Base-by-base conservation (phyloP, 2,329 filamentous ascomycete species). In the Ceratocystiopsis sp. region DNA sequence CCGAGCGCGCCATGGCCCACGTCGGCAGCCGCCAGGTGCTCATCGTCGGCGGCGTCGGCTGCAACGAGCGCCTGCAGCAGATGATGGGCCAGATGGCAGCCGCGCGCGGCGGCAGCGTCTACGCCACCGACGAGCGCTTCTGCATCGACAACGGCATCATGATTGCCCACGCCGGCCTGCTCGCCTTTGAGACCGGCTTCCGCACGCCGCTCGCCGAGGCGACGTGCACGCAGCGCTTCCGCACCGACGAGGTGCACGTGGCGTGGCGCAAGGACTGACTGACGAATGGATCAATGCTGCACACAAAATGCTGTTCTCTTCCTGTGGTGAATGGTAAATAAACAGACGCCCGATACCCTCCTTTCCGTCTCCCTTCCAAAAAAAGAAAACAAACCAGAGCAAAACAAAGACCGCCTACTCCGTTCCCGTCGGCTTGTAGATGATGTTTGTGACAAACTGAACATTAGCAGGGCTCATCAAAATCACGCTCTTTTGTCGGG, bases 121-220 rank as follows among this genome's bases (percentile, higher is more conserved):
- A 83, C 62, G 87, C 91, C 19, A 96, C 89, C 0, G 91, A 98
- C 58, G 91, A 98, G 67, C 71, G 91, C 38, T 98, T 94, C 59
- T 98, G 91, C 59, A 98, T 98, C 53, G 91, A 98, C 61, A 98
- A 98, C 55, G 91, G 91, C 40, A 96, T 98, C 57, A 98, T 98
- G 91, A 98, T 98, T 64, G 91, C 91, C 1, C 89, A 98, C 60
- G 91, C 91, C 2, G 91, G 91, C 2, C 62, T 98, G 53, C 59
- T 95, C 54, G 87, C 87, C 2, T 91, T 82, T 58, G 69, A 78
- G 59, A 87, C 78, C 15, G 89, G 89, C 1, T 86, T 85, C 56
- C 69, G 63, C 46, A 95, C 86, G 1, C 64, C 71, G 9, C 58
- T 96, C 39, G 77, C 80, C 49, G 83, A 95, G 38, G 89, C 81